phyloP scores from a whole-genome alignment of 345 rosid species.

The Hirschfeldia incana region DNA sequence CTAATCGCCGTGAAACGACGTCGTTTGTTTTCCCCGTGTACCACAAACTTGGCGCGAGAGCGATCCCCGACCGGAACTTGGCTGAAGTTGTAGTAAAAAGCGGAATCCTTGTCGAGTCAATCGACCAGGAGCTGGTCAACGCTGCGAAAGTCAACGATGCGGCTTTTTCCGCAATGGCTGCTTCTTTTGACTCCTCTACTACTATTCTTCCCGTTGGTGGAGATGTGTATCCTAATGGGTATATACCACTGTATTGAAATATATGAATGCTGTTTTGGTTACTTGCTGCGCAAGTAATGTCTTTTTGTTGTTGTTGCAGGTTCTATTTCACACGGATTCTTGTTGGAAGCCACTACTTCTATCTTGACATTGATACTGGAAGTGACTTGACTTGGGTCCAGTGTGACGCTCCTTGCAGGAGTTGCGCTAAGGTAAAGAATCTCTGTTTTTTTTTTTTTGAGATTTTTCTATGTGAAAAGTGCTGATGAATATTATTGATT shows the following conservation, averaged over 20 bases:
- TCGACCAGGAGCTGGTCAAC: slow-evolving; percentile 38
- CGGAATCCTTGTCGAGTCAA: slow-evolving; percentile 36
- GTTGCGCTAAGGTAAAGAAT: slow-evolving; percentile 80
- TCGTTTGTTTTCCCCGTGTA: slow-evolving; percentile 73
- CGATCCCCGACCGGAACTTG: slow-evolving; percentile 42
- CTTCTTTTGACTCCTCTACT: slow-evolving; percentile 55
- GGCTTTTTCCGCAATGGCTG: slow-evolving; percentile 43
- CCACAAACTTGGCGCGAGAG: slow-evolving; percentile 54
- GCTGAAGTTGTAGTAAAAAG: slow-evolving; percentile 49
- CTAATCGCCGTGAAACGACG: slow-evolving; percentile 27
- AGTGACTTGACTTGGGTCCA: slow-evolving; percentile 97
- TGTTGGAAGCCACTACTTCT: slow-evolving; percentile 63
- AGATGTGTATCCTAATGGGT: slow-evolving; percentile 89
- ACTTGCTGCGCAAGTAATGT: slow-evolving; percentile 32
- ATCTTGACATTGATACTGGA: slow-evolving; percentile 89
- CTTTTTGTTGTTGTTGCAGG: slow-evolving; percentile 37
- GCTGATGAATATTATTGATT: slow-evolving; percentile 18
- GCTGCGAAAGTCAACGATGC: slow-evolving; percentile 36
- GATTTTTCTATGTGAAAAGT: not conserved
- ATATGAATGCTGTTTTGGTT: slow-evolving; percentile 11
- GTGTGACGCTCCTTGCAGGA: slow-evolving; percentile 91
- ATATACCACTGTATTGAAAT: slow-evolving; percentile 28
- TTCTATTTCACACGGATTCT: slow-evolving; percentile 71
- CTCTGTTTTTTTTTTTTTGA: not conserved
- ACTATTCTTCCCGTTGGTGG: slow-evolving; percentile 72